Conservation (phyloP, 768 basidiomycete species). For the Agrocybe pediades region DNA sequence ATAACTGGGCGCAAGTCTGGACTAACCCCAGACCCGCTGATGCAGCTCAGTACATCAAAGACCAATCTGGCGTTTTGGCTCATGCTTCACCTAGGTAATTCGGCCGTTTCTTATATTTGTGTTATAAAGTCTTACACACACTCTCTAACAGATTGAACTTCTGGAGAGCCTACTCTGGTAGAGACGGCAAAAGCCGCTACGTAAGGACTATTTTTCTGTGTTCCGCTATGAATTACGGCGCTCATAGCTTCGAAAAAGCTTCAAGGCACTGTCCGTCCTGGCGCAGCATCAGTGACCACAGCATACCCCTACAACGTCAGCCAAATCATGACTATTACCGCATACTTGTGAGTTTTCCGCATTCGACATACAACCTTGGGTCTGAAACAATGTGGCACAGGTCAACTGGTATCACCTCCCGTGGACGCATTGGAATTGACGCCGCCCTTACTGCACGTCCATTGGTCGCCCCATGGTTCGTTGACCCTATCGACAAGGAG, state of each 20-base stretch:
- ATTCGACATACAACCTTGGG: neutral
- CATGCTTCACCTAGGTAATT: slow-evolving; percentile 46
- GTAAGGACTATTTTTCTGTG: neutral
- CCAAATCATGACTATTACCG: slow-evolving; percentile 63
- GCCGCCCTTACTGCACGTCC: slow-evolving; percentile 48
- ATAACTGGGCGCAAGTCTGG: slow-evolving; percentile 68
- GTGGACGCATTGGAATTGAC: slow-evolving; percentile 63
- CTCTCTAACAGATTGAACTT: slow-evolving; percentile 49
- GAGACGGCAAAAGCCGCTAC: slow-evolving; percentile 44
- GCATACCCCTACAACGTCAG: slow-evolving; percentile 52
- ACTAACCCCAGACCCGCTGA: slow-evolving; percentile 54
- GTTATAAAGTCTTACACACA: neutral
- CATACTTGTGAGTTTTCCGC: slow-evolving; percentile 45
- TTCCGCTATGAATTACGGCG: neutral
- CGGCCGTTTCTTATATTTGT: neutral
- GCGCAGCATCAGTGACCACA: slow-evolving; percentile 53
- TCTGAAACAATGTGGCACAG: slow-evolving; percentile 23
- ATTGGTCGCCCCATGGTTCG: slow-evolving; percentile 59
- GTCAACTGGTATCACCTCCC: slow-evolving; percentile 62
- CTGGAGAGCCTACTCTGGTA: slow-evolving; percentile 54
- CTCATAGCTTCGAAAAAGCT: slow-evolving; percentile 30
- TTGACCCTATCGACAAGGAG: slow-evolving; percentile 55
- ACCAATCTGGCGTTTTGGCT: slow-evolving; percentile 57
- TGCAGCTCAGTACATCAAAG: slow-evolving; percentile 51
- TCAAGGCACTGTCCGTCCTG: slow-evolving; percentile 67